Evolutionary conservation across 2,329 filamentous ascomycete species (phyloP), one percentile per base, ranked within the genome.

Genomic region (Dothideomycetidae sp.): DNA sequence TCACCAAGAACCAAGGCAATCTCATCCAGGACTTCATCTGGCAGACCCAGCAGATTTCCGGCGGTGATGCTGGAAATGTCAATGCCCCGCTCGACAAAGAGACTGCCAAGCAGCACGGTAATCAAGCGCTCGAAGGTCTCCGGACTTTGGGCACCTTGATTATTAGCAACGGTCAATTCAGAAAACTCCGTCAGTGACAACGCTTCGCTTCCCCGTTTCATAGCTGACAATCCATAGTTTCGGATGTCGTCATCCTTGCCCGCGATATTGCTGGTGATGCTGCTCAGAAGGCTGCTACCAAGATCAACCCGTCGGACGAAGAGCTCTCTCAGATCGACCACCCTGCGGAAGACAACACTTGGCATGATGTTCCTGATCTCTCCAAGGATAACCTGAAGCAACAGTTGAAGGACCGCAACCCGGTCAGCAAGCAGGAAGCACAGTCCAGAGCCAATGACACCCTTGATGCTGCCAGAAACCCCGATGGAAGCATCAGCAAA

Each of bases 21-120:
- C 63, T 96, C 41, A 65, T 98, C 13, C 90, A 98, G 55, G 86
- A 98, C 52, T 96, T 98, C 60, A 83, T 96, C 60, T 98, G 82
- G 80, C 81, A 93, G 55, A 86, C 85, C 0, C 75, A 84, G 53
- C 71, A 81, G 32, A 76, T 90, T 44, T 73, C 75, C 37, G 63
- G 72, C 40, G 76, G 68, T 50, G 66, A 70, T 36, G 68, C 82
- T 16, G 57, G 62, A 41, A 59, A 67, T 1, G 81, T 83, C 3
- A 66, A 68, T 39, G 70, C 73, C 1, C 79, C 84, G 0, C 50
- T 93, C 33, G 71, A 75, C 53, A 92, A 84, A 64, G 76, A 81
- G 1, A 70, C 71, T 2, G 82, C 81, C 16, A 75, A 80, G 61
- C 78, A 88, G 54, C 83, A 98, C 55, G 83, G 79, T 29, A 75